phyloP scores from a whole-genome alignment of 2,329 filamentous ascomycete species.

The Mycosphaerella sp. region DNA sequence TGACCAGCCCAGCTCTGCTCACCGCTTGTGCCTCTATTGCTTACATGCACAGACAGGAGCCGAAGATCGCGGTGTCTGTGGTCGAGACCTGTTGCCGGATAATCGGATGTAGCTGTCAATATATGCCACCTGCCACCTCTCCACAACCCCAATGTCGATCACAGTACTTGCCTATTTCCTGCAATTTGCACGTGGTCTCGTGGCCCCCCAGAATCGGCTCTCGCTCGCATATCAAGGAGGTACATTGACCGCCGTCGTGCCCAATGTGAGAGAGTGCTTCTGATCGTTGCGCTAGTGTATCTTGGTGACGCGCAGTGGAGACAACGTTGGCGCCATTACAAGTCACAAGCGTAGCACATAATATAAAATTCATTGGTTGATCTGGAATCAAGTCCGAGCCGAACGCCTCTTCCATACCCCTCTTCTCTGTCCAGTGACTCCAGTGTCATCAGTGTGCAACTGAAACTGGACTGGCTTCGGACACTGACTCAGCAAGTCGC shows the following conservation, averaged over 20 bases:
- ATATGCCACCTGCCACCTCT: no score
- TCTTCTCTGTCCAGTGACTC: neutral
- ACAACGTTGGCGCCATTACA: neutral
- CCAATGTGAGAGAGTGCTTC: neutral
- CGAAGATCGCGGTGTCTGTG: neutral
- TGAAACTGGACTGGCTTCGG: neutral
- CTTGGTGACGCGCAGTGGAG: slow-evolving; percentile 1
- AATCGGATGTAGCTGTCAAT: no score
- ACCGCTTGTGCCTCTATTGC: neutral
- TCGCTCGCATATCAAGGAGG: neutral
- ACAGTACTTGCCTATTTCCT: neutral
- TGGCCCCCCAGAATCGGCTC: neutral
- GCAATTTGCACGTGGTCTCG: neutral
- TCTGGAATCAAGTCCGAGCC: neutral
- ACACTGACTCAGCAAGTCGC: neutral
- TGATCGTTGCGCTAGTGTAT: neutral
- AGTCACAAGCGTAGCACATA: neutral
- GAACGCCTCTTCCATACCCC: neutral
- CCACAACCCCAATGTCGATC: neutral
- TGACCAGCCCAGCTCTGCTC: neutral
- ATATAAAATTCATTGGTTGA: neutral
- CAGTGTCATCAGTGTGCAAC: neutral
- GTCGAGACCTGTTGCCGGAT: no score
- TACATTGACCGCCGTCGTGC: neutral
- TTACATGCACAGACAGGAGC: neutral